Evolutionary conservation across 768 basidiomycete genomes (phyloP).

Genomic region (Lentinula sp.): DNA sequence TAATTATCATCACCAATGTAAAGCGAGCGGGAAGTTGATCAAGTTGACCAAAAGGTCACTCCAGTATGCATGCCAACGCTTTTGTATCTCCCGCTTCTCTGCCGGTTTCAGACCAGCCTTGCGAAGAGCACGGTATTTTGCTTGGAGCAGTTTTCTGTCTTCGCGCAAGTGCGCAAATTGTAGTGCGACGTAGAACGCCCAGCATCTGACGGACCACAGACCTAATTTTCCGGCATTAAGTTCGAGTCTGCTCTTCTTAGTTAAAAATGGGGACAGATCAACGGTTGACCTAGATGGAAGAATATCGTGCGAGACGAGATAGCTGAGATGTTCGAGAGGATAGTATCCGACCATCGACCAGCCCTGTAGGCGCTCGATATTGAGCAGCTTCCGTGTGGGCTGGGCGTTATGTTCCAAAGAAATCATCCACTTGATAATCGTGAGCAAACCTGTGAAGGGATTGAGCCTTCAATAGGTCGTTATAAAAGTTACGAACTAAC

Average conservation of each 20-base stretch:
- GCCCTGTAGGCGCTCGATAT: conserved; percentile 75
- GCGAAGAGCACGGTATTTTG: conserved; percentile 47
- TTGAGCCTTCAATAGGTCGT: not conserved
- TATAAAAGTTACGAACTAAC: conserved; percentile 31
- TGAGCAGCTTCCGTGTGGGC: conserved; percentile 63
- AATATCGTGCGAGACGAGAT: conserved; percentile 54
- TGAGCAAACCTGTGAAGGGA: conserved; percentile 52
- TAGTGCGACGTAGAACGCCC: conserved; percentile 73
- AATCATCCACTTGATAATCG: conserved; percentile 77
- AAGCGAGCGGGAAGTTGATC: conserved; percentile 73
- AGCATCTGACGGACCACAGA: conserved; percentile 75
- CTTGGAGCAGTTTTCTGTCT: conserved; percentile 53
- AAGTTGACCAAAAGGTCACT: conserved; percentile 69
- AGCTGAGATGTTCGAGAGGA: conserved; percentile 73
- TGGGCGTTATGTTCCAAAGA: conserved; percentile 67
- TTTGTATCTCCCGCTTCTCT: conserved; percentile 51
- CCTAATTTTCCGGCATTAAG: conserved; percentile 39
- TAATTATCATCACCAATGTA: conserved; percentile 63
- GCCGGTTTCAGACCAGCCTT: conserved; percentile 39
- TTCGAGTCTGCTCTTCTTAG: conserved; percentile 34
- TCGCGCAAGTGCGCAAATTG: conserved; percentile 71
- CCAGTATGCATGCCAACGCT: conserved; percentile 64
- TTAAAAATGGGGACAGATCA: conserved; percentile 32
- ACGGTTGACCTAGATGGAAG: conserved; percentile 43
- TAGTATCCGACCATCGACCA: conserved; percentile 78